Evolutionary conservation across 2,329 filamentous ascomycete genomes (phyloP), one percentile per base, ranked within the genome.

Genomic region (Fusarium lateritium): DNA sequence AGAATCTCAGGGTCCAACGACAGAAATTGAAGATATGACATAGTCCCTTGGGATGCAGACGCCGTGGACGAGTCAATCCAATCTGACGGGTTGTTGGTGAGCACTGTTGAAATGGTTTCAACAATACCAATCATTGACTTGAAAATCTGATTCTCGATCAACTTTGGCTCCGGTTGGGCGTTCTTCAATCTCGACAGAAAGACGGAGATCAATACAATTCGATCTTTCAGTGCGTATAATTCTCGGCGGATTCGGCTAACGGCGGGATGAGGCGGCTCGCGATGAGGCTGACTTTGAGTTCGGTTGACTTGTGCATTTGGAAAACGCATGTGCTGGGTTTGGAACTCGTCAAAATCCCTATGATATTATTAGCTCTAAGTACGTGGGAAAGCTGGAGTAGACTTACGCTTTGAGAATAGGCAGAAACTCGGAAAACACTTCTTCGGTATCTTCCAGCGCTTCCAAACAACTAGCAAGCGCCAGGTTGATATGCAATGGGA

Each of bases 81-180:
- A 6, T 76, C 73, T 0, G 69, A 66, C 0, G 62, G 66, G n/a
- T 75, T 62, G 21, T 76, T 75, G 3, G 69, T 75, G 6, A 75
- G 50, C 1, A 59, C 69, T 1, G 36, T 73, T 1, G 72, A 60
- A 5, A 73, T 68, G 11, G 49, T 56, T 14, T 62, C 64, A 3
- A 42, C 22, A 14, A 75, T 43, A 15, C n/a, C 6, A 1, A 54
- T 51, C 1, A 71, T 15, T 2, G 61, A 49, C 2, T 38, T 26
- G 4, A 71, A 40, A 4, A 70, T 15, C 0, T 46, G 22, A 9
- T 51, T 45, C 1, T 70, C 62, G 2, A 44, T 36, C 2, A 45
- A 14, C 14, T 22, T 28, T 1, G 39, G 34, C 1, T 44, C 52
- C 2, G 40, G 14, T 2, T 44, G 26, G 0, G 42, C 22, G 6